Conservation (phyloP, 2,329 filamentous ascomycete genomes). For the Diaporthe citrichinensis region DNA sequence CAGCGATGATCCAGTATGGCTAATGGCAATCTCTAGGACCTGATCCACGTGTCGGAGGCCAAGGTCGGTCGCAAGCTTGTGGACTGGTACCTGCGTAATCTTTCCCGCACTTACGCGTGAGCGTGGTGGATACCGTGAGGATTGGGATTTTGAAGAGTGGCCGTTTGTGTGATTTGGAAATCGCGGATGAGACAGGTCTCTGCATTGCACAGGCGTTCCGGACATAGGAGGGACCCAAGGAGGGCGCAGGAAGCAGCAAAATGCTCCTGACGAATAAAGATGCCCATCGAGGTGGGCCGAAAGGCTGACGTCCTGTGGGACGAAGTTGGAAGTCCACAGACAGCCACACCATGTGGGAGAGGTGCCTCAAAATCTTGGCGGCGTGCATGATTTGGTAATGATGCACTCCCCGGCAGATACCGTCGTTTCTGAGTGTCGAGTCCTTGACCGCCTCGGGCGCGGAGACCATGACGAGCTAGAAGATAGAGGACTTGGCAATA, state of each 20-base stretch:
- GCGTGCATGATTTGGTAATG: slow-evolving; percentile 31
- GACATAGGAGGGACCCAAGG: slow-evolving; percentile 41
- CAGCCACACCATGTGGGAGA: slow-evolving; percentile 33
- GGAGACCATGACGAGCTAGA: slow-evolving; percentile 31
- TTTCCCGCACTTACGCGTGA: slow-evolving; percentile 91
- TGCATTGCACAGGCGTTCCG: slow-evolving; percentile 58
- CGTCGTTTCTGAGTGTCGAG: slow-evolving; percentile 20
- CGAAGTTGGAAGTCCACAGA: slow-evolving; percentile 11
- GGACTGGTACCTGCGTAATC: slow-evolving; percentile 98
- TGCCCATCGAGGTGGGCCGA: slow-evolving; percentile 12
- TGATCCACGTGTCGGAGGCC: slow-evolving; percentile 98
- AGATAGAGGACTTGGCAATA: slow-evolving; percentile 37
- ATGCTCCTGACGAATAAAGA: slow-evolving; percentile 21
- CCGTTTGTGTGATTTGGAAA: slow-evolving; percentile 44
- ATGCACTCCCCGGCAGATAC: slow-evolving; percentile 19
- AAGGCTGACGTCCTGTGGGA: slow-evolving; percentile 21
- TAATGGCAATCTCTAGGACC: slow-evolving; percentile 70
- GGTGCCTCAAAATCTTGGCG: slow-evolving; percentile 34
- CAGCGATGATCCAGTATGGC: slow-evolving; percentile 40
- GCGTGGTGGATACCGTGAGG: slow-evolving; percentile 28
- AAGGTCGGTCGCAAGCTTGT: slow-evolving; percentile 98
- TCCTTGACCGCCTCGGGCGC: slow-evolving; percentile 33
- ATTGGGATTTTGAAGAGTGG: slow-evolving; percentile 21
- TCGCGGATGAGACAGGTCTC: slow-evolving; percentile 49
- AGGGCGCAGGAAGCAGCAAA: slow-evolving; percentile 29